phyloP scores from a whole-genome alignment of 108 stramenopile genomes.

The Skeletonema marinoi region DNA sequence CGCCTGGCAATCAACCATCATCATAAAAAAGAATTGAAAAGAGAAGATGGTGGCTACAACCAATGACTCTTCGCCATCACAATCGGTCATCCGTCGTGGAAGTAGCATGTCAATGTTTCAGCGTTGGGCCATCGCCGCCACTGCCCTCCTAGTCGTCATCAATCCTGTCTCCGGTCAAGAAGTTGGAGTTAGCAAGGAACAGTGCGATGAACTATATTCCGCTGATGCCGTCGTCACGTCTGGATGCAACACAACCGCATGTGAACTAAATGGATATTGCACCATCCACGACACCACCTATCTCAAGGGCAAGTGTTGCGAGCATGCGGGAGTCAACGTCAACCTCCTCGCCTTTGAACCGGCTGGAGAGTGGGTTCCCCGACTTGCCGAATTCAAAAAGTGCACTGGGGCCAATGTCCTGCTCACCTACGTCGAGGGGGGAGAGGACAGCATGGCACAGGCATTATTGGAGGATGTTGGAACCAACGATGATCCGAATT shows the following conservation, averaged over 20 bases:
- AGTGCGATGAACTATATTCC: not conserved
- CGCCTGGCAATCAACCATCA: too few species aligned
- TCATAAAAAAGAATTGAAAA: not conserved
- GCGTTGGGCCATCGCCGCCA: not conserved
- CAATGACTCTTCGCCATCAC: not conserved
- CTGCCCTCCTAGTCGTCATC: not conserved
- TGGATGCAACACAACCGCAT: not conserved
- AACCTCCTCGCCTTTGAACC: slow-evolving; percentile 48
- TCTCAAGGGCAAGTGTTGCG: slow-evolving; percentile 45
- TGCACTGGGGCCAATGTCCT: slow-evolving; percentile 46
- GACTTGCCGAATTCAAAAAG: slow-evolving; percentile 33
- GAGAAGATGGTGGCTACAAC: not conserved
- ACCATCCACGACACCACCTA: slow-evolving; percentile 36
- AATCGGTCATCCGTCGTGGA: not conserved
- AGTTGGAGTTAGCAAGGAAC: not conserved
- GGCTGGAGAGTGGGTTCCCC: slow-evolving; percentile 27
- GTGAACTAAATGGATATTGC: slow-evolving; percentile 10
- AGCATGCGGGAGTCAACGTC: slow-evolving; percentile 31
- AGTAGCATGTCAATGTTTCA: not conserved
- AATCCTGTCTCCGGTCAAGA: not conserved
- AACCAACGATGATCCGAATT: slow-evolving; percentile 11
- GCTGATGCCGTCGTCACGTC: not conserved
- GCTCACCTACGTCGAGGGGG: slow-evolving; percentile 27
- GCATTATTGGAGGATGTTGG: slow-evolving; percentile 41
- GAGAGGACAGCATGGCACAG: slow-evolving; percentile 44